A percentile compares a stretch with the other conserved stretches of the same genome.
These are phyloP conservation scores for Aspergillus nomiae DNA, from an alignment of 2,329 filamentous ascomycete genomes.

Conservation along the genomic window DNA sequence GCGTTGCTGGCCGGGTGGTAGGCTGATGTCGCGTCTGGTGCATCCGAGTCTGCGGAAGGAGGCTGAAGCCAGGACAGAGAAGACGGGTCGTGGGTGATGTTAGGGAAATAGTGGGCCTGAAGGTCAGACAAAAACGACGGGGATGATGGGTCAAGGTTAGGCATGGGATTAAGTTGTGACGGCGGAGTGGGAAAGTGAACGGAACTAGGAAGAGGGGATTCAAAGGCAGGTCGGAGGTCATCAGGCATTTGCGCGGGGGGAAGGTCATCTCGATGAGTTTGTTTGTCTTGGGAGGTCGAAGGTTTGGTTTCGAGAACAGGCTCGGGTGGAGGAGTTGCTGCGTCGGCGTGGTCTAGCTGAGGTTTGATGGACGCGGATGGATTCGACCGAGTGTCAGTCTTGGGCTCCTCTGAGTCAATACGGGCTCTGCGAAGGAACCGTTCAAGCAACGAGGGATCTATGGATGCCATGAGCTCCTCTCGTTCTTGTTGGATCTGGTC, in stretches of 20 bases:
- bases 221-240: conserved; percentile 44
- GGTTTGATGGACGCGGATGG: background rate
- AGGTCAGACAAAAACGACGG: conserved; percentile 81
- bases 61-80: conserved; percentile 89
- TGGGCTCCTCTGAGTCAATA: conserved; percentile 62
- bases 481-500: conserved; percentile 80
- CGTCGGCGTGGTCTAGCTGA: background rate
- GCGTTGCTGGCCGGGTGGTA: conserved; percentile 78
- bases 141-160: conserved; percentile 80
- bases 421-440: conserved; percentile 74
- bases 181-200: conserved; percentile 50
- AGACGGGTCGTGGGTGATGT: conserved; percentile 79
- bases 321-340: conserved; percentile 7
- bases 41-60: conserved; percentile 62
- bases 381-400: background rate
- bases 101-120: conserved; percentile 91
- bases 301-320: background rate
- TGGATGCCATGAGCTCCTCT: conserved; percentile 73
- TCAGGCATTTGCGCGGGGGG: conserved; percentile 37
- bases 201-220: conserved; percentile 35
- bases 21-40: conserved; percentile 68
- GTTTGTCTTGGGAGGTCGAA: conserved; percentile 6
- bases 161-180: conserved; percentile 51
- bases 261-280: conserved; percentile 32
- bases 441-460: conserved; percentile 76